Evolutionary conservation across 805 yeast genomes (phyloP).

Genomic region (Candida endomychidarum): DNA sequence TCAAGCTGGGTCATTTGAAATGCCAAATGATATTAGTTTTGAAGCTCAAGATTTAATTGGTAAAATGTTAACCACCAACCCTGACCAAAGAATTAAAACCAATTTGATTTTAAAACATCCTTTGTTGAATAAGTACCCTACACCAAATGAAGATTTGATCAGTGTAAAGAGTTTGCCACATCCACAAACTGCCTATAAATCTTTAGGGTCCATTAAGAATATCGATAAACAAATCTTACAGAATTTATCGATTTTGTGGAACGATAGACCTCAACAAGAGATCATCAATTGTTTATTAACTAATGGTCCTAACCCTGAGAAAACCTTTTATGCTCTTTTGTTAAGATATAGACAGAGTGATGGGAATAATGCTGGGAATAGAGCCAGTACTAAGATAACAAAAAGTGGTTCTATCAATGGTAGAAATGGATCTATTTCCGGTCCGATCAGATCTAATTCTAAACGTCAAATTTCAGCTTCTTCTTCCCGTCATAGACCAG

Average conservation of each 20-base stretch:
- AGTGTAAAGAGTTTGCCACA: conserved; percentile 51
- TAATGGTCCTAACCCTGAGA: conserved; percentile 44
- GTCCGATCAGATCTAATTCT: conserved; percentile 24
- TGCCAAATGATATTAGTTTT: conserved; percentile 61
- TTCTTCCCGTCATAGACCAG: conserved; percentile 34
- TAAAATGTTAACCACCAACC: conserved; percentile 68
- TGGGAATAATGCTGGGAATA: too few species aligned
- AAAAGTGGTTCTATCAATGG: too few species aligned
- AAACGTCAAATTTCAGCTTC: conserved; percentile 35
- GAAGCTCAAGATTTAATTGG: conserved; percentile 70
- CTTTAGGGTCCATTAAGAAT: conserved; percentile 46
- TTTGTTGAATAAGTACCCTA: conserved; percentile 52
- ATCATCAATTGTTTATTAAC: conserved; percentile 36
- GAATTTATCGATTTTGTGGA: conserved; percentile 58
- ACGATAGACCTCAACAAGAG: conserved; percentile 47
- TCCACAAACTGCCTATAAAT: conserved; percentile 52
- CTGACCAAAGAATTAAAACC: conserved; percentile 68
- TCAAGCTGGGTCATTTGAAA: conserved; percentile 70
- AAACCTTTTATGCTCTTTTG: conserved; percentile 46
- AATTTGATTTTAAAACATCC: conserved; percentile 62
- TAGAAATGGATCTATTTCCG: conserved; percentile 20
- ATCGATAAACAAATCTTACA: conserved; percentile 55
- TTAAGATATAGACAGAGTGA: conserved; percentile 44
- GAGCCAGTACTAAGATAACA: too few species aligned
- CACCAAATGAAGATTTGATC: conserved; percentile 44